Percentiles rank a stretch among this genome's conserved stretches.
phyloP scores from a whole-genome alignment of 208 protist genomes.

The Phytomonas sp. region DNA sequence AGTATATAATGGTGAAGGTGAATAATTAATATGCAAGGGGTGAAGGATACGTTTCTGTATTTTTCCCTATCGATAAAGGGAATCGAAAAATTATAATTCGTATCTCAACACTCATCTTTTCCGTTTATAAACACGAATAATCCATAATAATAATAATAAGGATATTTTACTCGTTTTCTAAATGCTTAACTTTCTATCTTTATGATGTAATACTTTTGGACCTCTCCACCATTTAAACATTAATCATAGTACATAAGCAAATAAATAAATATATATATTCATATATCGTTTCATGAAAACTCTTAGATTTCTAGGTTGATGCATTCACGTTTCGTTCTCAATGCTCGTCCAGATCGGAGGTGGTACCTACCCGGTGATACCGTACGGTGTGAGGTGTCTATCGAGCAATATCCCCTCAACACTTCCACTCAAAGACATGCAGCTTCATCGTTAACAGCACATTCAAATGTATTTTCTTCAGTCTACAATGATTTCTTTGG shows the following conservation, averaged over 20 bases:
- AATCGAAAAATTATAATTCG: background rate
- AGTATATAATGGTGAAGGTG: conserved; percentile 10
- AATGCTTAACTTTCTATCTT: background rate
- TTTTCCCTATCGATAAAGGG: background rate
- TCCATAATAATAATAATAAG: background rate
- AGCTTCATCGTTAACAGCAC: background rate
- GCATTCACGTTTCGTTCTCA: background rate
- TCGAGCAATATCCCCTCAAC: background rate
- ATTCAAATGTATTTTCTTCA: background rate
- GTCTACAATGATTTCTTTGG: background rate
- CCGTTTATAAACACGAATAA: background rate
- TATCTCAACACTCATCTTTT: background rate
- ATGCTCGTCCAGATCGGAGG: background rate
- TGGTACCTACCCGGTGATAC: background rate
- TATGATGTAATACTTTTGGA: background rate
- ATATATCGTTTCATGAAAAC: background rate
- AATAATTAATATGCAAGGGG: background rate
- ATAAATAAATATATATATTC: no score
- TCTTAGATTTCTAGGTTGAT: background rate
- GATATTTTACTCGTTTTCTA: background rate
- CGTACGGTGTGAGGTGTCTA: background rate
- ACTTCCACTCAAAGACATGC: background rate
- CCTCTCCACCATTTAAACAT: background rate
- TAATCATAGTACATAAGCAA: background rate
- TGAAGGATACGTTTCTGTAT: background rate